phyloP scores from a whole-genome alignment of 768 basidiomycete genomes.

The Russula dissimulans region DNA sequence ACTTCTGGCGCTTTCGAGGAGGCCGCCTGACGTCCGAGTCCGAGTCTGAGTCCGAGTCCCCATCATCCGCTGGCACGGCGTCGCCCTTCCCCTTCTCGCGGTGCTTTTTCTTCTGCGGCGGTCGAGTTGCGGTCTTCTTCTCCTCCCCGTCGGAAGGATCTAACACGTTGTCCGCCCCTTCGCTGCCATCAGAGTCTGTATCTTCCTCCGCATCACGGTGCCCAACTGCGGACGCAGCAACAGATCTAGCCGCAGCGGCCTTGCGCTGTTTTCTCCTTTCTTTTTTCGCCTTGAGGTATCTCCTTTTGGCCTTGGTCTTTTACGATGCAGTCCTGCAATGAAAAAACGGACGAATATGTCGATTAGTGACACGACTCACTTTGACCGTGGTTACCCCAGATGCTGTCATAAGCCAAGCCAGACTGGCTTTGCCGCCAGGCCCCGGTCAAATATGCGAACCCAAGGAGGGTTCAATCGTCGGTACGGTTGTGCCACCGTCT shows the following conservation, averaged over 20 bases:
- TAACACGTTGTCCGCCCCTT: neutral
- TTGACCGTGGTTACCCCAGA: constrained; percentile 8
- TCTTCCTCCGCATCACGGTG: constrained; percentile 21
- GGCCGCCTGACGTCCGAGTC: constrained; percentile 21
- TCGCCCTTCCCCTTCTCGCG: neutral
- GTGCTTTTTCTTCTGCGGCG: neutral
- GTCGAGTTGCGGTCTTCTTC: neutral
- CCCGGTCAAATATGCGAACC: constrained; percentile 9
- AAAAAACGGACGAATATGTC: neutral
- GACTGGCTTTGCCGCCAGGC: constrained; percentile 5
- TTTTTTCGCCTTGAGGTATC: constrained; percentile 68
- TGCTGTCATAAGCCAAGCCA: constrained; percentile 3
- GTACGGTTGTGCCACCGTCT: neutral
- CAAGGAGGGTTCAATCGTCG: neutral
- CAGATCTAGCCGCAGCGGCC: constrained; percentile 23
- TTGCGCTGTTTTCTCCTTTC: constrained; percentile 49
- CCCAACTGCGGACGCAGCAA: constrained; percentile 13
- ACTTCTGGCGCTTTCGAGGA: constrained; percentile 36
- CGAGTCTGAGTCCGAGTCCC: neutral
- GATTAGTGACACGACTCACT: constrained; percentile 9
- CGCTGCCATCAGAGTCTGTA: neutral
- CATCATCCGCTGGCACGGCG: neutral
- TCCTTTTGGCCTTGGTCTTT: constrained; percentile 64
- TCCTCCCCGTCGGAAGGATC: neutral
- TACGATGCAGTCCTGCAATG: neutral